These are phyloP conservation scores for Hortiboletus flavorubellus DNA, from an alignment of 768 basidiomycete species.

Conservation along the genomic window DNA sequence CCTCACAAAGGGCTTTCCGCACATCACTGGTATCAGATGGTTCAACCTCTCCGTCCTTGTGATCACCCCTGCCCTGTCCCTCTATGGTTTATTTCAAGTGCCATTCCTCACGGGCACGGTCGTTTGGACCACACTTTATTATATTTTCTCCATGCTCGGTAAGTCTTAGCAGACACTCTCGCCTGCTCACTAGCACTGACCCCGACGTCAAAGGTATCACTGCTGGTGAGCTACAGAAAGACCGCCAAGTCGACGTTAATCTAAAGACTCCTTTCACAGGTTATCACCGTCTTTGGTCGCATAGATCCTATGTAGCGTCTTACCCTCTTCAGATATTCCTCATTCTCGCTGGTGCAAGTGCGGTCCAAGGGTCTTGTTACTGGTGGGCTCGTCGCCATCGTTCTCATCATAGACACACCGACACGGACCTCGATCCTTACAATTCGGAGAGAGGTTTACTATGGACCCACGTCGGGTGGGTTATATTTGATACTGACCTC, in stretches of 20 bases:
- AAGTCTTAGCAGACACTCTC: conserved; percentile 16
- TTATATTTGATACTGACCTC: conserved; percentile 71
- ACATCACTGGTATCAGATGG: conserved; percentile 61
- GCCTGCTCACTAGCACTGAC: conserved; percentile 14
- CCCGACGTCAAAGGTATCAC: conserved; percentile 43
- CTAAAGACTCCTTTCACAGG: conserved; percentile 35
- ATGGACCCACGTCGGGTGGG: conserved; percentile 85
- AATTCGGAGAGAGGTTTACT: conserved; percentile 73
- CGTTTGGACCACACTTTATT: conserved; percentile 65
- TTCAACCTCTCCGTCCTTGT: conserved; percentile 72
- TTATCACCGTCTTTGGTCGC: conserved; percentile 86
- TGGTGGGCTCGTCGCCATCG: conserved; percentile 88
- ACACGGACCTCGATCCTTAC: conserved; percentile 85
- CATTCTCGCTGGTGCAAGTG: conserved; percentile 72
- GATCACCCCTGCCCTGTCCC: conserved; percentile 64
- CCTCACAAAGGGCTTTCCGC: conserved; percentile 38
- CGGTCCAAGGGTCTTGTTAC: conserved; percentile 81
- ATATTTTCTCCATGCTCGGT: conserved; percentile 87
- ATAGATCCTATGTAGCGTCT: conserved; percentile 77
- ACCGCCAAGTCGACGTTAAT: neutral
- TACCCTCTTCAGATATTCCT: conserved; percentile 68
- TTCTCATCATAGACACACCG: conserved; percentile 81
- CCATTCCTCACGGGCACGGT: conserved; percentile 48
- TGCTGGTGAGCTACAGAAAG: conserved; percentile 35
- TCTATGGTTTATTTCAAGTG: conserved; percentile 62